Percentiles rank a stretch among this genome's conserved stretches.
Conservation (phyloP, 2,329 filamentous ascomycete species). For the Grosmannia clavigera region DNA sequence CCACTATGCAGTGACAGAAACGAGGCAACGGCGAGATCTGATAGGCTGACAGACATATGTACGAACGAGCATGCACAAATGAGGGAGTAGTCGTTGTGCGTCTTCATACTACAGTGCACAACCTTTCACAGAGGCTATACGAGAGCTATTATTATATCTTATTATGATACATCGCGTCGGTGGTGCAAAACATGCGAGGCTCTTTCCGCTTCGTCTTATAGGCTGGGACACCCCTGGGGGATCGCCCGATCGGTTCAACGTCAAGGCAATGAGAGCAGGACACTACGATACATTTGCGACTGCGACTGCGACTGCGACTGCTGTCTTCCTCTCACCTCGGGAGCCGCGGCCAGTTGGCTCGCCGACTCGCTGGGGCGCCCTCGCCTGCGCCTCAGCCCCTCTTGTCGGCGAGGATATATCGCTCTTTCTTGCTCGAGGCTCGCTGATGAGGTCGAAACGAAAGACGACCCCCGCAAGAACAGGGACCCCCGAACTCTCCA, state of each 20-base stretch:
- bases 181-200: background rate
- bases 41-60: no score
- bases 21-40: background rate
- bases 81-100: background rate
- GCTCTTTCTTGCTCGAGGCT: no score
- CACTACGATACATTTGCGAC: no score
- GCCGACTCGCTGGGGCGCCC: no score
- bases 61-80: no score
- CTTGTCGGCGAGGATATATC: no score
- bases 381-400: no score
- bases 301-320: no score
- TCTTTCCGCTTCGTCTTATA: slow-evolving; percentile 6
- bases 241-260: background rate
- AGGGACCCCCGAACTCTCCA: no score
- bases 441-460: background rate
- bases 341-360: no score
- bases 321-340: no score
- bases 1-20: no score
- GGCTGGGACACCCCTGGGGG: background rate
- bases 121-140: background rate
- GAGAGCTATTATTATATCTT: background rate
- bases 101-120: background rate
- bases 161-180: background rate
- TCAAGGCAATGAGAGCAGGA: background rate
- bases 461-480: background rate